Evolutionary conservation across 768 basidiomycete genomes (phyloP).

Genomic region (Boletales sp.): DNA sequence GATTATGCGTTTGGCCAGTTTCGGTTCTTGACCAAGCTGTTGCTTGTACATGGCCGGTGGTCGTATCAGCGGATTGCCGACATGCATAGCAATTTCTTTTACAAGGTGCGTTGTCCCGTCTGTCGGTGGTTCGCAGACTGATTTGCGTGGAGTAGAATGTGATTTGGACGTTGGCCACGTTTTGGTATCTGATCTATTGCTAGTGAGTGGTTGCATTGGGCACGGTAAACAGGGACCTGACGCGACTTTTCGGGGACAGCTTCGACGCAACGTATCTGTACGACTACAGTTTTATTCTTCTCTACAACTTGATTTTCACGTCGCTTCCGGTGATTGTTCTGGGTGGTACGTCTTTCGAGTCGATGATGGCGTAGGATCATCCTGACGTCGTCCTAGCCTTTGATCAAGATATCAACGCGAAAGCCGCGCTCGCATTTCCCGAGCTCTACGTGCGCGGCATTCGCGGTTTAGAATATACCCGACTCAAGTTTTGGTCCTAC

Average conservation of each 20-base stretch:
- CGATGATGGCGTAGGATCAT: not conserved
- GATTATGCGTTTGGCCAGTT: slow-evolving; percentile 99
- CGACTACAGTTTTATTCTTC: slow-evolving; percentile 89
- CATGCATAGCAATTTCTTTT: slow-evolving; percentile 98
- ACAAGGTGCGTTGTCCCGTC: slow-evolving; percentile 62
- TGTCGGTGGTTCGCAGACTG: not conserved
- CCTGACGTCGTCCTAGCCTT: slow-evolving; percentile 49
- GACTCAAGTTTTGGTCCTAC: slow-evolving; percentile 89
- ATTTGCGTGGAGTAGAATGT: slow-evolving; percentile 54
- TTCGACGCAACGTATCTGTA: slow-evolving; percentile 95
- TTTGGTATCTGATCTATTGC: slow-evolving; percentile 92
- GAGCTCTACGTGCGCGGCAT: slow-evolving; percentile 96
- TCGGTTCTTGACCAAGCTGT: slow-evolving; percentile 84
- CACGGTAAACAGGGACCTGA: not conserved
- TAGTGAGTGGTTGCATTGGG: slow-evolving; percentile 41
- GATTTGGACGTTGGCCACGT: slow-evolving; percentile 90
- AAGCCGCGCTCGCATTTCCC: slow-evolving; percentile 87
- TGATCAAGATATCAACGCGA: slow-evolving; percentile 92
- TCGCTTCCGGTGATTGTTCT: slow-evolving; percentile 88
- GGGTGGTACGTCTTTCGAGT: slow-evolving; percentile 56
- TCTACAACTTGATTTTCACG: slow-evolving; percentile 92
- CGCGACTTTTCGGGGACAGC: slow-evolving; percentile 38
- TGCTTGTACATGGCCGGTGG: slow-evolving; percentile 95
- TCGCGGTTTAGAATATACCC: slow-evolving; percentile 89
- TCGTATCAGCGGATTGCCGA: slow-evolving; percentile 94